Percentiles rank a stretch among this genome's conserved stretches.
phyloP scores from a whole-genome alignment of 2,329 filamentous ascomycete genomes.

The Microsporum ferrugineum region DNA sequence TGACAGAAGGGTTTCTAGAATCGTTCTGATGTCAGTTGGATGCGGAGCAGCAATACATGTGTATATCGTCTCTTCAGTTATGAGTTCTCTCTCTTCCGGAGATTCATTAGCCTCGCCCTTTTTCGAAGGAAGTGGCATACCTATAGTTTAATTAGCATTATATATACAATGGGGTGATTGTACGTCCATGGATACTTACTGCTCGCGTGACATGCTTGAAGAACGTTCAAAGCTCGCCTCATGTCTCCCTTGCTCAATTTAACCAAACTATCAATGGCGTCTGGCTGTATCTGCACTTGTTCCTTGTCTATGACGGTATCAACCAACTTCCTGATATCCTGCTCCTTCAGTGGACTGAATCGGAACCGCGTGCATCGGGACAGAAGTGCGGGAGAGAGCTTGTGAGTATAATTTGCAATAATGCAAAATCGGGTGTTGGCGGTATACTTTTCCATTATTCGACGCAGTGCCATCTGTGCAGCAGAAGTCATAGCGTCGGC shows the following conservation, averaged over 20 bases:
- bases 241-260: conserved; percentile 89
- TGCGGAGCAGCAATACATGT: conserved; percentile 94
- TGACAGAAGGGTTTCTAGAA: conserved; percentile 68
- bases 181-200: conserved; percentile 42
- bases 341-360: conserved; percentile 85
- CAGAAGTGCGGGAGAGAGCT: conserved; percentile 81
- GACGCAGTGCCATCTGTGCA: conserved; percentile 88
- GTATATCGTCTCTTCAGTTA: conserved; percentile 87
- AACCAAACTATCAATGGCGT: conserved; percentile 74
- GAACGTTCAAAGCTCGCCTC: conserved; percentile 83
- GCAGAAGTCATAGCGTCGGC: conserved; percentile 99
- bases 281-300: conserved; percentile 65
- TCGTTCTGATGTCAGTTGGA: conserved; percentile 74
- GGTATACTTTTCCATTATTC: conserved; percentile 99
- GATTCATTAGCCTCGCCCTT: conserved; percentile 47
- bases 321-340: conserved; percentile 72
- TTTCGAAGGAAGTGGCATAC: conserved; percentile 54
- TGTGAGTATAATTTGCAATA: conserved; percentile 98
- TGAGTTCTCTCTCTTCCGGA: conserved; percentile 61
- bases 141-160: conserved; percentile 30
- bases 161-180: neutral
- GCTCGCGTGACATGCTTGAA: conserved; percentile 92
- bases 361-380: conserved; percentile 90
- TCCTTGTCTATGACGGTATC: conserved; percentile 86
- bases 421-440: conserved; percentile 96